phyloP scores from a whole-genome alignment of 208 protist genomes.

The Angomonas desouzai region DNA sequence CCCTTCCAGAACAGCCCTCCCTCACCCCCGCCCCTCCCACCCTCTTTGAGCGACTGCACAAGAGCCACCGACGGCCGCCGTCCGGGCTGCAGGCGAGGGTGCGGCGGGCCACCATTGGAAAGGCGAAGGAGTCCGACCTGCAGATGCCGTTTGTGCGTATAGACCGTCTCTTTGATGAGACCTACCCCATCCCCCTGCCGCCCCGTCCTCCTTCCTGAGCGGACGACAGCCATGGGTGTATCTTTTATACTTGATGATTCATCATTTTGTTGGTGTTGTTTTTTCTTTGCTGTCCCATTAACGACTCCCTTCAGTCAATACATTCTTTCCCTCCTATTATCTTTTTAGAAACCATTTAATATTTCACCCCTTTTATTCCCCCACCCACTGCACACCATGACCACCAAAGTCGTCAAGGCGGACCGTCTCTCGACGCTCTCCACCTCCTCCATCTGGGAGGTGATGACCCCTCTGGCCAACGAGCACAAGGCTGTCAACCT shows the following conservation, averaged over 20 bases:
- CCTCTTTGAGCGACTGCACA: conserved; percentile 46
- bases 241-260: neutral
- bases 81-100: conserved; percentile 19
- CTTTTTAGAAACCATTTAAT: no score
- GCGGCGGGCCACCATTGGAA: conserved; percentile 19
- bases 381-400: neutral
- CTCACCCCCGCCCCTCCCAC: conserved; percentile 10
- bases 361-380: no score
- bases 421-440: conserved; percentile 32
- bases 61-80: conserved; percentile 20
- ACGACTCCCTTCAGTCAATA: no score
- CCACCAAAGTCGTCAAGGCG: conserved; percentile 26
- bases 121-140: conserved; percentile 9
- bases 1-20: conserved; percentile 24
- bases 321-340: neutral
- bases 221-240: neutral
- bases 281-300: no score
- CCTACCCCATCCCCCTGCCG: conserved; percentile 7
- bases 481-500: conserved; percentile 88
- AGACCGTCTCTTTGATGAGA: conserved; percentile 30
- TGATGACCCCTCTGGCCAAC: conserved; percentile 85
- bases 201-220: neutral
- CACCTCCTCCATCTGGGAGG: conserved; percentile 57
- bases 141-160: conserved; percentile 54
- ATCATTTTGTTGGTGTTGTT: no score